A percentile compares a stretch with the other conserved stretches of the same genome.
phyloP scores from a whole-genome alignment of 306 rosid species.

The Malus fusca region DNA sequence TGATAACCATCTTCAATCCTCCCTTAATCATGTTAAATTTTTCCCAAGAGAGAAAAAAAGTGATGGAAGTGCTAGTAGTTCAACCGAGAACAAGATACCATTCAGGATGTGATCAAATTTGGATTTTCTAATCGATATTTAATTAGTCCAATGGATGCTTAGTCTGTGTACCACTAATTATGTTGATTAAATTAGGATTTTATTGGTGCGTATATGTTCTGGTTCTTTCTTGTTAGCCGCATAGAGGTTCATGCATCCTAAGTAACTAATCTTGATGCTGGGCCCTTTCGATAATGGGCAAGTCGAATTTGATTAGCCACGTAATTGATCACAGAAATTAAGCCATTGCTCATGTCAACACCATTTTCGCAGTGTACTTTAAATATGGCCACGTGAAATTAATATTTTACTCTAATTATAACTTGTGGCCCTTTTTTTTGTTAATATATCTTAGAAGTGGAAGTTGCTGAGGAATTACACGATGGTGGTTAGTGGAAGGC shows the following conservation, averaged over 20 bases:
- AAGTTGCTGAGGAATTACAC: rapidly evolving
- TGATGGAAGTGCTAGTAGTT: neutral
- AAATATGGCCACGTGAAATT: neutral
- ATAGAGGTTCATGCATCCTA: neutral
- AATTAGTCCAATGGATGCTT: neutral
- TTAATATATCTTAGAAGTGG: too few species aligned
- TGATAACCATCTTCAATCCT: neutral
- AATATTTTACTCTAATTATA: too few species aligned
- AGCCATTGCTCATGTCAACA: neutral
- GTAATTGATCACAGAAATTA: neutral
- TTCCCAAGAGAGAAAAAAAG: neutral
- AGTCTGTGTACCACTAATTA: neutral
- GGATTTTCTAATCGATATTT: neutral
- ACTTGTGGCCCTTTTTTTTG: neutral
- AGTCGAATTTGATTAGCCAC: neutral
- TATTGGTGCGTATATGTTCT: neutral
- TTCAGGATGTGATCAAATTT: neutral
- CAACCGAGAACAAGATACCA: neutral
- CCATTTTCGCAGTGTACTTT: neutral
- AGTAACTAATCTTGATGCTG: neutral
- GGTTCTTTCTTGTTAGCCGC: neutral
- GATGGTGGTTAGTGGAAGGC: rapidly evolving
- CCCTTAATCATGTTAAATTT: neutral
- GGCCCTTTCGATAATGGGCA: neutral
- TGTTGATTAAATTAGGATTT: neutral